phyloP scores from a whole-genome alignment of 1,284 basidiomycete genomes.

The Fomitopsis palustris region DNA sequence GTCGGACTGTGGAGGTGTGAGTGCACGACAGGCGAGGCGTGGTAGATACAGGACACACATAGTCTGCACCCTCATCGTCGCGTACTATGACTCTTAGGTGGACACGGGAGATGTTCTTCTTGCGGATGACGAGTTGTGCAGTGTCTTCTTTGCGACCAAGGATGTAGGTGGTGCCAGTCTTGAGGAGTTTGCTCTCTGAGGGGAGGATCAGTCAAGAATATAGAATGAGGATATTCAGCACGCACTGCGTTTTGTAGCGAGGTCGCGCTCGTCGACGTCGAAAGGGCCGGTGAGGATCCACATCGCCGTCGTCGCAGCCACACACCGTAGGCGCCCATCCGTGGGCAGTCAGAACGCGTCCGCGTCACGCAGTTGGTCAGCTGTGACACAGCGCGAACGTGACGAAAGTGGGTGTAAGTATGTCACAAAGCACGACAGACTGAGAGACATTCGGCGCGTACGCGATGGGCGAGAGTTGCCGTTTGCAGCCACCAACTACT shows the following conservation, averaged over 20 bases:
- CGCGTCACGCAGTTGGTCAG: not conserved
- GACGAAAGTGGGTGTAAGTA: not conserved
- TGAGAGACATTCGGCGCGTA: too few species aligned
- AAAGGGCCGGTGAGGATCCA: slow-evolving; percentile 53
- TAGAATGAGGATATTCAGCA: slow-evolving; percentile 1
- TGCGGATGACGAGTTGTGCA: slow-evolving; percentile 41
- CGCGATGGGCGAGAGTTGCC: too few species aligned
- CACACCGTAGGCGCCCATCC: not conserved
- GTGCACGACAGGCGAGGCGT: not conserved
- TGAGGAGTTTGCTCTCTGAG: slow-evolving; percentile 59
- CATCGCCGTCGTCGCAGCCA: slow-evolving; percentile 31
- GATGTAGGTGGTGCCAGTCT: slow-evolving; percentile 46
- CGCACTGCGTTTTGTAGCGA: slow-evolving; percentile 37
- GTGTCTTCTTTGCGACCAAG: slow-evolving; percentile 53
- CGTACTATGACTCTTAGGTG: slow-evolving; percentile 56
- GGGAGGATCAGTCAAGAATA: not conserved
- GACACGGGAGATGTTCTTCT: slow-evolving; percentile 58
- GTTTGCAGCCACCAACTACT: too few species aligned
- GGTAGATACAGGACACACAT: slow-evolving; percentile 22
- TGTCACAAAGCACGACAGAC: too few species aligned
- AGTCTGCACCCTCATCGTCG: slow-evolving; percentile 45
- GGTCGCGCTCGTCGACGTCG: slow-evolving; percentile 36
- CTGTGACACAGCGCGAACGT: not conserved
- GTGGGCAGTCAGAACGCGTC: not conserved
- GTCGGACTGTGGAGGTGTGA: slow-evolving; percentile 9